Base-by-base conservation (phyloP, 78 protist genomes). In the Cavenderia fasciculata region DNA sequence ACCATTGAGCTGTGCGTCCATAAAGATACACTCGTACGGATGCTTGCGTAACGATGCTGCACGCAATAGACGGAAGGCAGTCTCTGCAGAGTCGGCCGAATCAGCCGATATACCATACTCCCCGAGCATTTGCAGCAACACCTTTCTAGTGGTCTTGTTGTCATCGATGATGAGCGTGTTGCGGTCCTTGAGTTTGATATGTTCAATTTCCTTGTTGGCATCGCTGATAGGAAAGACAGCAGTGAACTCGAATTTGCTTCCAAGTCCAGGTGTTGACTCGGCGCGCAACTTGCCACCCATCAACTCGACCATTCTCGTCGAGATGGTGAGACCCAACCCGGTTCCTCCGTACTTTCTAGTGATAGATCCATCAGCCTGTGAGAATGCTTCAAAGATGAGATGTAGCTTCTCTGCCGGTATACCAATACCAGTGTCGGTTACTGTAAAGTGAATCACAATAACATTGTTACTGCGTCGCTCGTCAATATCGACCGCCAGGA, bases 311-410 rank as follows among this genome's bases (percentile, higher is more conserved):
- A 95, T 47, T 27, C 89, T 70, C 5, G 84, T 88, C 29, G 86
- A 74, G 43, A 95, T 95, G 10, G 97, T 77, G 19, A 95, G 57
- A 73, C 97, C 97, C 23, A 95, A 66, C 16, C 97, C 97, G 5
- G 97, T 90, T 11, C 97, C 97, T 6, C 94, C 95, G 62, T 86
- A 92, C 65, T 75, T 47, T 36, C 95, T 25, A 19, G 97, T 95
- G 41, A 84, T 86, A 41, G 93, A 82, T 18, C 85, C 94, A 62
- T 95, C 97, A 0, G 94, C 95, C 52, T 95, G 97, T 33, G 87
- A 68, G 65, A 92, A 92, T 36, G 91, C 78, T 43, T 85, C 90
- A 57, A 92, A 92, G 19, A 77, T 77, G 38, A 72, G 41, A 19
- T 68, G 79, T 6, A 95, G 89, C 33, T 85, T 76, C 23, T 74